These are phyloP conservation scores for Penicillium psychrosexuale DNA, from an alignment of 2,329 filamentous ascomycete species.

Conservation along the genomic window DNA sequence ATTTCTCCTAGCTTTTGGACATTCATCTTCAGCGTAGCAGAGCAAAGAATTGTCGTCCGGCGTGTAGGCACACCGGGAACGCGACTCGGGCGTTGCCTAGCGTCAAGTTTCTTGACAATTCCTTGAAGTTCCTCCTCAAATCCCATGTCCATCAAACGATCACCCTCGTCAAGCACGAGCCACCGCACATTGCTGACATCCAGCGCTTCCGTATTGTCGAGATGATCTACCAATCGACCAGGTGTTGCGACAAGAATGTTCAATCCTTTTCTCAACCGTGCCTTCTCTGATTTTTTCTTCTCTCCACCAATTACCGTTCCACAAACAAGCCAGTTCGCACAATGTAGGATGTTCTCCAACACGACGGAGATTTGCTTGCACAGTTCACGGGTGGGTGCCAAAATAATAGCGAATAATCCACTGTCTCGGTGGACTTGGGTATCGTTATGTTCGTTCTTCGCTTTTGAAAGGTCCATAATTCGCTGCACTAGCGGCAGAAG, in stretches of 20 bases:
- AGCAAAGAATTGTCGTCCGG: slow-evolving; percentile 85
- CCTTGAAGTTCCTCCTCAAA: slow-evolving; percentile 92
- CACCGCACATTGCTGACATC: slow-evolving; percentile 87
- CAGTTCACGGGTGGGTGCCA: slow-evolving; percentile 89
- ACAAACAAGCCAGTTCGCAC: slow-evolving; percentile 88
- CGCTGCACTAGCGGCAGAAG: slow-evolving; percentile 87
- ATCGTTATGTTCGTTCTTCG: slow-evolving; percentile 39
- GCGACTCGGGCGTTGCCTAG: slow-evolving; percentile 61
- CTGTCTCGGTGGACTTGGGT: slow-evolving; percentile 73
- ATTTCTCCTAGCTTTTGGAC: slow-evolving; percentile 92
- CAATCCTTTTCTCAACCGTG: slow-evolving; percentile 85
- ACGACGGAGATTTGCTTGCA: slow-evolving; percentile 91
- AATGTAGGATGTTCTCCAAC: slow-evolving; percentile 78
- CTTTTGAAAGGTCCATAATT: slow-evolving; percentile 69
- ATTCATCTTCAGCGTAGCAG: slow-evolving; percentile 96
- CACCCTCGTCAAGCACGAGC: slow-evolving; percentile 92
- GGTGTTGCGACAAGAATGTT: slow-evolving; percentile 96
- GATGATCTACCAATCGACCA: slow-evolving; percentile 83
- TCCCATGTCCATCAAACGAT: slow-evolving; percentile 96
- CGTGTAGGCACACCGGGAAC: slow-evolving; percentile 66
- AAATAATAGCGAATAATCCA: slow-evolving; percentile 87
- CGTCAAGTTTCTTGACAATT: slow-evolving; percentile 75
- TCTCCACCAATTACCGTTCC: slow-evolving; percentile 76
- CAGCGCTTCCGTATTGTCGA: slow-evolving; percentile 86
- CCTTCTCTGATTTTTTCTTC: slow-evolving; percentile 81